Evolutionary conservation across 306 rosid genomes (phyloP).

Genomic region (Oxytropis ochrocephala): DNA sequence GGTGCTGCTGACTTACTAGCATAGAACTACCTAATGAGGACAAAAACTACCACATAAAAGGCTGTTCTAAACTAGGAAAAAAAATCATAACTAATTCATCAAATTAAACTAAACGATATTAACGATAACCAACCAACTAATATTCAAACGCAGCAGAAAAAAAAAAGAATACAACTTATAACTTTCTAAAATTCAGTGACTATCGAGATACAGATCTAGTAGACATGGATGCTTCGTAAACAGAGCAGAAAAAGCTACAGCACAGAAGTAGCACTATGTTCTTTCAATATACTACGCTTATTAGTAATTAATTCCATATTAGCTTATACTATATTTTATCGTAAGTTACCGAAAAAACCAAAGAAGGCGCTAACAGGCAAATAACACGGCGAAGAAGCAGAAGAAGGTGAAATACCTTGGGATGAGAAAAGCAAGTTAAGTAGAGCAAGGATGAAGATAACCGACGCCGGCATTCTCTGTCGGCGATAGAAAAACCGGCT

Average conservation of each 20-base stretch:
- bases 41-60: neutral
- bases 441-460: slow-evolving; percentile 41
- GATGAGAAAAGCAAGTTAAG: slow-evolving; percentile 43
- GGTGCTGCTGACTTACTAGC: neutral
- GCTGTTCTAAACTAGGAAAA: neutral
- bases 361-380: too few relatives aligned
- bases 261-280: neutral
- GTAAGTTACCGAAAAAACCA: neutral
- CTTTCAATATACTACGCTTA: neutral
- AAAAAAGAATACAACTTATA: neutral
- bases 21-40: neutral
- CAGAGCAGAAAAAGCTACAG: neutral
- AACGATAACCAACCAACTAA: neutral
- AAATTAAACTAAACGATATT: neutral
- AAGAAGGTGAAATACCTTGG: slow-evolving; percentile 36
- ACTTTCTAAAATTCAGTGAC: neutral
- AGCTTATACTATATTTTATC: neutral
- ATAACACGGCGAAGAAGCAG: too few relatives aligned
- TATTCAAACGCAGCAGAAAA: neutral
- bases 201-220: neutral
- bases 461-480: slow-evolving; percentile 60
- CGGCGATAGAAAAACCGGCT: slow-evolving; percentile 23
- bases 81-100: neutral
- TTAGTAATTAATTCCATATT: neutral
- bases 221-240: neutral